Conservation (phyloP, 345 rosid genomes). For the Gynandropsis gynandra region DNA sequence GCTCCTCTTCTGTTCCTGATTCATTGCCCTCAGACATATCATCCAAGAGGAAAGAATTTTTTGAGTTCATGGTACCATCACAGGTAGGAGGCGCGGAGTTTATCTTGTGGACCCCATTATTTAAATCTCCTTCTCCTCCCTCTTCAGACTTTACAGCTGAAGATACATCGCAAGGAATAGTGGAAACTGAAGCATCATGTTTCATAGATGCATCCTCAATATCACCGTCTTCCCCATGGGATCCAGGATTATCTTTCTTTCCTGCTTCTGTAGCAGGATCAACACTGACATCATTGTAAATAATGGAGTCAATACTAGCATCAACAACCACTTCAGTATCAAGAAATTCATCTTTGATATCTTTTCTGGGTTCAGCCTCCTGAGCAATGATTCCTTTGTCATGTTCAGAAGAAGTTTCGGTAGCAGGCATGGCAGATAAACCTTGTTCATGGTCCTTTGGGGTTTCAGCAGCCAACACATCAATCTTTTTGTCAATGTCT, state of each 20-base stretch:
- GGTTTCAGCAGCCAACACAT: slow-evolving; percentile 21
- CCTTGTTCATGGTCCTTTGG: slow-evolving; percentile 13
- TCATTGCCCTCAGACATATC: slow-evolving; percentile 44
- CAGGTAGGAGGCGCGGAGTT: slow-evolving; percentile 21
- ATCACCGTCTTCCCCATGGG: slow-evolving; percentile 26
- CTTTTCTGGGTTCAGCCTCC: slow-evolving; percentile 20
- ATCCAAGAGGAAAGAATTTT: slow-evolving; percentile 41
- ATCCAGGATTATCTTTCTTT: slow-evolving; percentile 21
- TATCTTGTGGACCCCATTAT: slow-evolving; percentile 26
- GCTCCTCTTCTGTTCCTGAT: slow-evolving; percentile 68
- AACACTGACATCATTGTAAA: slow-evolving; percentile 20
- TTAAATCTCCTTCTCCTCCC: slow-evolving; percentile 27
- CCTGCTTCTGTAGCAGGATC: slow-evolving; percentile 24
- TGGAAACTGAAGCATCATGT: slow-evolving; percentile 9
- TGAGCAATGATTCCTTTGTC: slow-evolving; percentile 16
- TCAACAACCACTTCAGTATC: slow-evolving; percentile 20
- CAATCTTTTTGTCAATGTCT: slow-evolving; percentile 23
- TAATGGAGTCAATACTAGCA: slow-evolving; percentile 15
- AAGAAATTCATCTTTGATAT: slow-evolving; percentile 21
- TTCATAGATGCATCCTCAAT: slow-evolving; percentile 18
- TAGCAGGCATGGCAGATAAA: slow-evolving; percentile 21
- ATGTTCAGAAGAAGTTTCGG: slow-evolving; percentile 19
- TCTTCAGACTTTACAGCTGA: slow-evolving; percentile 30
- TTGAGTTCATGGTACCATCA: slow-evolving; percentile 33
- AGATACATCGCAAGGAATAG: slow-evolving; percentile 28